A percentile compares a stretch with the other conserved stretches of the same genome.
Evolutionary conservation across 2,329 filamentous ascomycete genomes (phyloP).

Genomic region (Emericellopsis cladophorae): DNA sequence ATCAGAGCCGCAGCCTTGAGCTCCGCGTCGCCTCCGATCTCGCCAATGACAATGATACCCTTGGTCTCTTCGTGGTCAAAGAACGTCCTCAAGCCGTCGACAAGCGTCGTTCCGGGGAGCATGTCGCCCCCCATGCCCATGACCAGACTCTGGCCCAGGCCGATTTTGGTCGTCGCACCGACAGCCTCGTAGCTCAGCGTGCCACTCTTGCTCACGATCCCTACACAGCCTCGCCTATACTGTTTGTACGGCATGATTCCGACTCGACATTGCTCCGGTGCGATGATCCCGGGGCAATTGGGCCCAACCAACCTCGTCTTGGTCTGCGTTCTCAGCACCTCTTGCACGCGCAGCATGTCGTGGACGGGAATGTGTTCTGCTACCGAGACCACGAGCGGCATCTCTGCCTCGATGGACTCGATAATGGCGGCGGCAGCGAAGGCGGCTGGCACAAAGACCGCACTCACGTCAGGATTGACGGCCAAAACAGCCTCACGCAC

Average conservation of each 20-base stretch:
- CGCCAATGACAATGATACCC: constrained; percentile 60
- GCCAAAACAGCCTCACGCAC: constrained; percentile 19
- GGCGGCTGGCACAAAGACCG: constrained; percentile 60
- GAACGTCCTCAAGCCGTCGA: constrained; percentile 56
- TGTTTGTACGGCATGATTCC: constrained; percentile 28
- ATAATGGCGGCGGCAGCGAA: constrained; percentile 56
- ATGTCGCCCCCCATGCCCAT: constrained; percentile 70
- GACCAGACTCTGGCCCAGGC: constrained; percentile 64
- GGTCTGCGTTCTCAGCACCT: constrained; percentile 57
- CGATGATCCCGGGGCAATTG: constrained; percentile 74
- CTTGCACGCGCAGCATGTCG: constrained; percentile 59
- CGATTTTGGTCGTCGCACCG: constrained; percentile 59
- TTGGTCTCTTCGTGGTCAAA: constrained; percentile 56
- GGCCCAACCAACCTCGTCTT: constrained; percentile 64
- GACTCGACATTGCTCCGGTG: constrained; percentile 49
- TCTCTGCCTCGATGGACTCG: constrained; percentile 65
- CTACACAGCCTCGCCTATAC: constrained; percentile 47
- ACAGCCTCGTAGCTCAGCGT: constrained; percentile 74
- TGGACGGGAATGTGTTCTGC: constrained; percentile 71
- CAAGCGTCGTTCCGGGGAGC: constrained; percentile 53
- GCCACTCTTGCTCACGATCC: constrained; percentile 69
- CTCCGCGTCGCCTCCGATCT: constrained; percentile 59
- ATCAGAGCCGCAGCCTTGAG: constrained; percentile 62
- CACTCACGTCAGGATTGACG: constrained; percentile 49
- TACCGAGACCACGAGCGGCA: constrained; percentile 65